Percentiles rank a stretch among this genome's conserved stretches.
phyloP scores from a whole-genome alignment of 176 grass and related monocot species.

The Thalia dealbata region DNA sequence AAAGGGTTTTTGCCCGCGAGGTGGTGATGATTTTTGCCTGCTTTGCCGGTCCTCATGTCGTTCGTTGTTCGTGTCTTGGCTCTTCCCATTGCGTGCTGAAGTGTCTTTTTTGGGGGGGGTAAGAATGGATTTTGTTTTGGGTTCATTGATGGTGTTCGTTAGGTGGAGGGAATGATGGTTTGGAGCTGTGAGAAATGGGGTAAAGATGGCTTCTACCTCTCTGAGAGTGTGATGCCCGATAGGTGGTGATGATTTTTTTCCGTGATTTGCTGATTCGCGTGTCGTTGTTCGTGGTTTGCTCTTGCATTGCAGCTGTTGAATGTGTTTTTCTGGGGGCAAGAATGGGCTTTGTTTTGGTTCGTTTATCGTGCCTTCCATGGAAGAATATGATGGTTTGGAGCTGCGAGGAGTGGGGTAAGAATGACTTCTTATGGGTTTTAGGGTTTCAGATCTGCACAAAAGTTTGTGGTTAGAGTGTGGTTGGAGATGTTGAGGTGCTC shows the following conservation, averaged over 20 bases:
- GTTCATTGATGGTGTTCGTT: neutral
- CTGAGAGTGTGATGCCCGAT: neutral
- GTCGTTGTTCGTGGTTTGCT: neutral
- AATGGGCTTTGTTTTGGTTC: neutral
- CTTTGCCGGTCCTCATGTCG: neutral
- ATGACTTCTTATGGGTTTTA: neutral
- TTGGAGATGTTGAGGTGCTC: neutral
- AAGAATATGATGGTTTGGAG: neutral
- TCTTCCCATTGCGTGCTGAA: neutral
- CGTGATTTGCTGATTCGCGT: neutral
- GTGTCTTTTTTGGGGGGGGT: neutral
- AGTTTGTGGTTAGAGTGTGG: neutral
- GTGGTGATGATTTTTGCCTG: slow-evolving; percentile 2
- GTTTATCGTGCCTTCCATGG: neutral
- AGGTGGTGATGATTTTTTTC: slow-evolving; percentile 8
- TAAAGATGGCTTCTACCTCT: too few species aligned
- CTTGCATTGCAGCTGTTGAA: neutral
- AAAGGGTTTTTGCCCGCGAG: neutral
- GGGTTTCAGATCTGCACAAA: neutral
- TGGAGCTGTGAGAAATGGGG: neutral
- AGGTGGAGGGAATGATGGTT: neutral
- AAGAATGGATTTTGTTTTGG: neutral
- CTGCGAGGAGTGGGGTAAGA: neutral
- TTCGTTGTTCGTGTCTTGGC: neutral
- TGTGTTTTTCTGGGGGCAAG: neutral